Base-by-base conservation (phyloP, 2,329 filamentous ascomycete species). In the Calonectria montana region DNA sequence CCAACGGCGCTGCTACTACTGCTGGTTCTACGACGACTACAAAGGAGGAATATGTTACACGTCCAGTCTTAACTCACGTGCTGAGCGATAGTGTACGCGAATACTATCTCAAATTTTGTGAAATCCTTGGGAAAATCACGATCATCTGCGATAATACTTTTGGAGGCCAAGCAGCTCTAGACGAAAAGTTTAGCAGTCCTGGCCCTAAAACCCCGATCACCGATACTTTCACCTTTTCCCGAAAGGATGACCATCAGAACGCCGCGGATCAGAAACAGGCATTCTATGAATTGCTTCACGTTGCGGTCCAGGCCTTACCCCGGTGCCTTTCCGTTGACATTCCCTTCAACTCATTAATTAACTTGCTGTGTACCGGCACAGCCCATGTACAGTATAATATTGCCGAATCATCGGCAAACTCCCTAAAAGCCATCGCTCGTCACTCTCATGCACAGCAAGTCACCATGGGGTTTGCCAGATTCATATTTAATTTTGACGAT, bases 401-500 rank as follows among this genome's bases (percentile, higher is more conserved):
- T 81, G 97, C 97, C 1, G 90, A 91, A 50, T 98, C 97, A 0
- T 98, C 97, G 1, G 94, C 95, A 3, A 94, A 96, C 76, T 98
- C 97, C 1, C 85, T 99, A 18, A 98, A 98, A 82, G 96, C 96
- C 0, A 99, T 99, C 78, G 97, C 97, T 13, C 90, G 94, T 37
- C 97, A 99, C 80, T 94, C 93, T 9, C 94, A 98, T 83, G 96
- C 97, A 0, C 95, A 99, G 77, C 94, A 97, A 82, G 97, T 99
- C 3, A 98, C 96, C 0, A 98, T 97, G 83, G 96, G 97, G 0
- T 99, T 99, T 83, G 94, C 97, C 43, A 90, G 96, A 29, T 99
- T 98, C 83, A 99, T 99, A 65, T 99, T 99, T 86, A 98, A 97
- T 77, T 99, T 98, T 81, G 97, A 99, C 82, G 96, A 97, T 76